Evolutionary conservation across 805 yeast genomes (phyloP).

Genomic region (Saturnispora gosingensis): DNA sequence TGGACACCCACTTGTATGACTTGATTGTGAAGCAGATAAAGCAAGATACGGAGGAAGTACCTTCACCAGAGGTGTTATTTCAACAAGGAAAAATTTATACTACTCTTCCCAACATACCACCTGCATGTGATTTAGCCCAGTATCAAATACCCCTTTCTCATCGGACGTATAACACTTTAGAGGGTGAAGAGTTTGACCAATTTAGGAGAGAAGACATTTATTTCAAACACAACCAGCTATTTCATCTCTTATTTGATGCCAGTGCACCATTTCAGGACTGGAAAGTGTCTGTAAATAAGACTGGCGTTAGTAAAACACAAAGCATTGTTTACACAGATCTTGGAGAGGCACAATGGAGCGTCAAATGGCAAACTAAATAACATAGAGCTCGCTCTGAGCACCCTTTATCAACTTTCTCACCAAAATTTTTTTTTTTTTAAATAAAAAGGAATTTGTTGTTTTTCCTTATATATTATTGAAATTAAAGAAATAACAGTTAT

Average conservation of each 20-base stretch:
- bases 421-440: not conserved
- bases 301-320: not conserved
- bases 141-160: constrained; percentile 9
- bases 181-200: constrained; percentile 14
- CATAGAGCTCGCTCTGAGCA: not conserved
- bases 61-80: constrained; percentile 16
- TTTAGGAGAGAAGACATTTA: constrained; percentile 9
- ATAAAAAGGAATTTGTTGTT: not conserved
- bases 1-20: constrained; percentile 20
- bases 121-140: constrained; percentile 3
- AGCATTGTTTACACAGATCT: too few relatives aligned
- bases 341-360: not conserved
- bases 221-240: not conserved
- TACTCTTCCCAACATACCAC: constrained; percentile 24
- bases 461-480: not conserved
- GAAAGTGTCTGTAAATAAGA: constrained; percentile 3
- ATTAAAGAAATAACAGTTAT: not conserved
- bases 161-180: not conserved
- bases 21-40: constrained; percentile 18
- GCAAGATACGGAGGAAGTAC: constrained; percentile 14
- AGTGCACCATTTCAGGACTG: not conserved
- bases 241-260: not conserved
- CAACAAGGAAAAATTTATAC: constrained; percentile 18
- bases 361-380: not conserved
- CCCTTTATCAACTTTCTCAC: not conserved